Conservation (phyloP, 1,284 basidiomycete genomes). For the Leccinum fuscescens region DNA sequence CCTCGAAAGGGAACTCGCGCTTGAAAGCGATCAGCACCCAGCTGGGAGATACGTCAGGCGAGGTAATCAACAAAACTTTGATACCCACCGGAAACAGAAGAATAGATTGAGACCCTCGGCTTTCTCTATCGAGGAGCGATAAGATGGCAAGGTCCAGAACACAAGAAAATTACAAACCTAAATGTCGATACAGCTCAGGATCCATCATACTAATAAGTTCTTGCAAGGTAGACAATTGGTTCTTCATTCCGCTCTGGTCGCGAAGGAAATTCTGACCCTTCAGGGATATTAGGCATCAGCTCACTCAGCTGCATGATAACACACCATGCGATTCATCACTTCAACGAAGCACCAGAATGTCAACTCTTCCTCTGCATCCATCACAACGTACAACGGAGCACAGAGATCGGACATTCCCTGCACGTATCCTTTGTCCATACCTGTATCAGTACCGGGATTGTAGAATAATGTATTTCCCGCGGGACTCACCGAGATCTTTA, state of each 20-base stretch:
- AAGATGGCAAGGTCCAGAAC: neutral
- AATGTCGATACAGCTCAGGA: constrained; percentile 85
- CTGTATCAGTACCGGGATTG: constrained; percentile 18
- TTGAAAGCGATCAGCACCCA: constrained; percentile 93
- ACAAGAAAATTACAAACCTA: constrained; percentile 48
- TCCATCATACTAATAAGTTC: constrained; percentile 92
- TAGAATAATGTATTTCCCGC: constrained; percentile 22
- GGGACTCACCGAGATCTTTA: constrained; percentile 74
- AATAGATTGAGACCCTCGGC: constrained; percentile 92
- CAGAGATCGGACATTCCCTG: constrained; percentile 98
- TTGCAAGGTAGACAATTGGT: constrained; percentile 86
- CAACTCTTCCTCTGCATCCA: constrained; percentile 83
- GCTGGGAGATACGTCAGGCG: constrained; percentile 35
- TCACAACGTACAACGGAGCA: constrained; percentile 90
- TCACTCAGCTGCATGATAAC: constrained; percentile 24
- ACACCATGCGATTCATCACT: constrained; percentile 92
- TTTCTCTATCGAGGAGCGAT: constrained; percentile 57
- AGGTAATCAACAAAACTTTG: neutral
- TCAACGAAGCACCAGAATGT: constrained; percentile 97
- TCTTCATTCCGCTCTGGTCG: constrained; percentile 98
- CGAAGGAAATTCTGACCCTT: constrained; percentile 92
- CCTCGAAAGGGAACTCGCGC: constrained; percentile 90
- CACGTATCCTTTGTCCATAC: constrained; percentile 66
- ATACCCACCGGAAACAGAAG: constrained; percentile 89
- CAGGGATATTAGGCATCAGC: constrained; percentile 5